Evolutionary conservation across 176 grass and related monocot species (phyloP), one percentile per base, ranked within the genome.

Genomic region (Eragrostis curvula): DNA sequence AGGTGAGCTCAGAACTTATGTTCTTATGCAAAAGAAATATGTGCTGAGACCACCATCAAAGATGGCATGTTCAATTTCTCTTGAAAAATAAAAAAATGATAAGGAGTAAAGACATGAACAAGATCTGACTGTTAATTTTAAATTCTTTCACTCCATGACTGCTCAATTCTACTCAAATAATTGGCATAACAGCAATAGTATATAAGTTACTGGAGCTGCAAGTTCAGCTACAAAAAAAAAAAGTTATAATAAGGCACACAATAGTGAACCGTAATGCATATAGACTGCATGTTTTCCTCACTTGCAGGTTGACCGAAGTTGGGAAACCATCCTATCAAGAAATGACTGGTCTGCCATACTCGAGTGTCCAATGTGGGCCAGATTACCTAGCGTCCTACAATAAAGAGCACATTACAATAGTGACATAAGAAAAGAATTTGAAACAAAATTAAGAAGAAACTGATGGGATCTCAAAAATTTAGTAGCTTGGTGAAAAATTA

Each of bases 251-350:
- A 75, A 52, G 24, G 16, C 60, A 81, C 32, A 36, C 4, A 36
- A 36, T 36, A 36, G 32, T 36, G 32, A 36, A 36, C 36, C 20
- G 55, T 32, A 84, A 76, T 7, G 9, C 45, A 56, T 57, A 47
- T 59, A 48, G 15, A 13, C 5, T 41, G n/a, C 3, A 68, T 6
- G 23, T 12, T 81, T 64, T 78, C 47, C 80, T 60, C 52, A 97
- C 95, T 76, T 97, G 88, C 88, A 94, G 60, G 64, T 87, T 1
- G 90, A 92, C 43, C 92, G 82, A 30, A 97, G 63, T 77, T 91
- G 90, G 20, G 90, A 97, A 32, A 91, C 55, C 95, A 97, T 97
- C 69, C 80, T 82, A 63, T 94, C 74, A 51, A 97, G 84, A 87
- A 97, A 92, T 46, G 85, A 84, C 17, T 81, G 48, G 0, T 90